These are phyloP conservation scores for Exophiala oligosperma DNA, from an alignment of 2,329 filamentous ascomycete genomes.

Conservation along the genomic window DNA sequence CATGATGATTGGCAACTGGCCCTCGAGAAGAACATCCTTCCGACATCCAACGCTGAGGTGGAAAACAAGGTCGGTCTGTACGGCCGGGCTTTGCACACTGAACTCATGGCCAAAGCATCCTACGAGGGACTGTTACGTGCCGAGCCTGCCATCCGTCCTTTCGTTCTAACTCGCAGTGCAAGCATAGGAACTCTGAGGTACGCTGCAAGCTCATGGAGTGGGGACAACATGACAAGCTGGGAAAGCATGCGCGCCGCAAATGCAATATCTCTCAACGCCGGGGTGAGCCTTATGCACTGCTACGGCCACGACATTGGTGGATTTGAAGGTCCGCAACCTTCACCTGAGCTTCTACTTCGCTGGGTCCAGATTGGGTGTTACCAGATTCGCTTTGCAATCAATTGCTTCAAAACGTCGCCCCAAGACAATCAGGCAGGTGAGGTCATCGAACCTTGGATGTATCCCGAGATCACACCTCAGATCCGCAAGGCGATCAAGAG, in stretches of 20 bases:
- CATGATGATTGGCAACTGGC: slow-evolving; percentile 66
- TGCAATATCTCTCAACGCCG: slow-evolving; percentile 66
- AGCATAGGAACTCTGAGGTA: slow-evolving; percentile 71
- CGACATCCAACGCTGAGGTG: slow-evolving; percentile 36
- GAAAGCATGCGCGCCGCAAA: slow-evolving; percentile 71
- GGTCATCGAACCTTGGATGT: slow-evolving; percentile 79
- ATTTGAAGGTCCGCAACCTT: slow-evolving; percentile 70
- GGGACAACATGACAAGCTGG: slow-evolving; percentile 75
- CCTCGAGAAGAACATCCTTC: slow-evolving; percentile 41
- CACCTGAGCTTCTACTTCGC: slow-evolving; percentile 67
- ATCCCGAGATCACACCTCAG: slow-evolving; percentile 63
- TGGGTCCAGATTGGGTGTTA: slow-evolving; percentile 73
- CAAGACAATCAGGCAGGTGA: slow-evolving; percentile 67
- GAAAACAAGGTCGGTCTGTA: slow-evolving; percentile 63
- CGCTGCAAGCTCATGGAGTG: slow-evolving; percentile 71
- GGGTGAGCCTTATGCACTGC: slow-evolving; percentile 67
- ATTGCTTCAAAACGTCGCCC: slow-evolving; percentile 72
- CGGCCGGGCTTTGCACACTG: slow-evolving; percentile 69
- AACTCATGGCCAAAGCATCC: slow-evolving; percentile 70
- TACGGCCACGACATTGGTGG: slow-evolving; percentile 75
- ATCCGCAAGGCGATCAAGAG: slow-evolving; percentile 67
- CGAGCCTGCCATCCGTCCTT: slow-evolving; percentile 61
- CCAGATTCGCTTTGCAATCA: slow-evolving; percentile 71
- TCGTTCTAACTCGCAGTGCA: slow-evolving; percentile 69
- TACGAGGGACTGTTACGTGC: slow-evolving; percentile 64